Conservation (phyloP, 2,329 filamentous ascomycete species). For the Aureobasidium zeae region DNA sequence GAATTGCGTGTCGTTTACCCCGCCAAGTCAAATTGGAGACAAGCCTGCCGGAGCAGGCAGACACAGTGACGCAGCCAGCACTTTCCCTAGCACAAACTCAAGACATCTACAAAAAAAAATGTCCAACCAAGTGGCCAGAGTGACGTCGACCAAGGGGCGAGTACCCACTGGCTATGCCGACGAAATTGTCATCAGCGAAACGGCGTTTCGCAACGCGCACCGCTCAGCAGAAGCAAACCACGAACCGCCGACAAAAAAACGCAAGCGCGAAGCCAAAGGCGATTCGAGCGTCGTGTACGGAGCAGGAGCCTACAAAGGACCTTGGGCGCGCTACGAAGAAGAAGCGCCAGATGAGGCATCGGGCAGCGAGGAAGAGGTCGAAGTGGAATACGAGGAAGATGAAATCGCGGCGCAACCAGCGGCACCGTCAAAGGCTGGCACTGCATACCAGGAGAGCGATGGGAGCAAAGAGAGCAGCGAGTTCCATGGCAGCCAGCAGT, state of each 20-base stretch:
- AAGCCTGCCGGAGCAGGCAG: no score
- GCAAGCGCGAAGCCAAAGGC: constrained; percentile 77
- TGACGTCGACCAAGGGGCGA: constrained; percentile 33
- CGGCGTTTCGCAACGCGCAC: constrained; percentile 81
- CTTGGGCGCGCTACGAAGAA: constrained; percentile 79
- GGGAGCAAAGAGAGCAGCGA: constrained; percentile 61
- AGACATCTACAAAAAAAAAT: neutral
- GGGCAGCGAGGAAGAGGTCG: constrained; percentile 61
- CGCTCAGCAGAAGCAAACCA: constrained; percentile 59
- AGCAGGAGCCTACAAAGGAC: constrained; percentile 79
- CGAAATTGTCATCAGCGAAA: constrained; percentile 81
- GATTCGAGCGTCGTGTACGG: constrained; percentile 78
- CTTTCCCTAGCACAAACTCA: neutral
- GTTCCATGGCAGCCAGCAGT: constrained; percentile 74
- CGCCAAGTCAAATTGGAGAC: no score
- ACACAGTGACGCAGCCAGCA: constrained; percentile 3
- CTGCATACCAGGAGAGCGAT: constrained; percentile 40
- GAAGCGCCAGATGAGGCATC: constrained; percentile 64
- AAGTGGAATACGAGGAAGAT: constrained; percentile 64
- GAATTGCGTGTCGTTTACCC: no score
- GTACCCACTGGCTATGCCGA: constrained; percentile 70
- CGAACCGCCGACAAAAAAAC: constrained; percentile 55
- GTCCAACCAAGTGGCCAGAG: constrained; percentile 16
- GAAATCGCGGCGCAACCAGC: constrained; percentile 52
- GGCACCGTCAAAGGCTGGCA: constrained; percentile 49